phyloP scores from a whole-genome alignment of 164 flowering plant genomes.

The Protea cynaroides region DNA sequence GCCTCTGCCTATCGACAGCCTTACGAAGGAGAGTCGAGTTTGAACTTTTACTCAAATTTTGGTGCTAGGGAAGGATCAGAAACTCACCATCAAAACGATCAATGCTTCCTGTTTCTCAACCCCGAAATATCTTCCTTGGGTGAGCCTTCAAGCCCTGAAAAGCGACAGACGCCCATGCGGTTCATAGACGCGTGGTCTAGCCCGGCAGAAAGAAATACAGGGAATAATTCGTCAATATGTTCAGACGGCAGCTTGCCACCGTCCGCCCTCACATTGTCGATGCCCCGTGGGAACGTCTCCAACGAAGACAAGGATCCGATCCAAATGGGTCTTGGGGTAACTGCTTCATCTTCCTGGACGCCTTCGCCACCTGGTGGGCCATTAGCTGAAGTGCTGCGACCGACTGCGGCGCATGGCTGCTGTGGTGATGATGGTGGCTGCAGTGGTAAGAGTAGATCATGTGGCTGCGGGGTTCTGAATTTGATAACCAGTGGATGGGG shows the following conservation, averaged over 20 bases:
- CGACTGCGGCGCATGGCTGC: conserved; percentile 28
- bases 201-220: conserved; percentile 9
- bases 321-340: conserved; percentile 23
- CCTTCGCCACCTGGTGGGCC: conserved; percentile 71
- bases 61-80: conserved; percentile 5
- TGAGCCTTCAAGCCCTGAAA: conserved; percentile 1
- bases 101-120: conserved; percentile 23
- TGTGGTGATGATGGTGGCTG: conserved; percentile 10
- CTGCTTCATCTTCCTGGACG: conserved; percentile 36
- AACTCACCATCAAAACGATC: conserved; percentile 16
- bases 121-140: conserved; percentile 13
- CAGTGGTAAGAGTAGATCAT: conserved; percentile 19
- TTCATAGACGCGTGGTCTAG: conserved; percentile 73
- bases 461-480: conserved; percentile 28
- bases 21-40: conserved; percentile 19
- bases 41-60: conserved; percentile 19
- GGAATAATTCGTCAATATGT: conserved; percentile 15
- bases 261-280: conserved; percentile 54
- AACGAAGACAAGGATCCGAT: conserved; percentile 21
- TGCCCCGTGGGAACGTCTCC: conserved; percentile 31
- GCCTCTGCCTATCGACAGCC: conserved; percentile 15
- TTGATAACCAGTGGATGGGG: conserved; percentile 23
- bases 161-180: conserved; percentile 29
- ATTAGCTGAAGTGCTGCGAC: conserved; percentile 66
- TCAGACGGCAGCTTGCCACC: conserved; percentile 21